Base-by-base conservation (phyloP, 805 yeast species). In the Pichia scutulata region DNA sequence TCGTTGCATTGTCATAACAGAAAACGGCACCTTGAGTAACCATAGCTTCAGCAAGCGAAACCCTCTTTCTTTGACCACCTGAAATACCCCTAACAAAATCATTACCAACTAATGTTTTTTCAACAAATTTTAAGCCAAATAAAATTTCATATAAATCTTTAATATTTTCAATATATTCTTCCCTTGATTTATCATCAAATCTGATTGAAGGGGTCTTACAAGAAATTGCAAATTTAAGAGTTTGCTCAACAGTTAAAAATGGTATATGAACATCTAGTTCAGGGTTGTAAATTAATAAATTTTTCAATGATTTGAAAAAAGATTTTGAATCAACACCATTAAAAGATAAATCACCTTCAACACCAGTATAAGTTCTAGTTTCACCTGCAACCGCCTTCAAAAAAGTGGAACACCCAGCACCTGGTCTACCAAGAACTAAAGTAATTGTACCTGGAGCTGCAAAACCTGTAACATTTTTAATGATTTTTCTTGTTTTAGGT, bases 31-130 rank as follows among this genome's bases (percentile, higher is more conserved):
- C 81, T 48, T 76, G 71, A 60, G 76, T 69, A 30, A 77, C 72
- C 58, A 77, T 72, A 3, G 78, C 84, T 64, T 82, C 87, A 3
- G 83, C 86, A 57, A 82, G 75, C 4, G 86, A 80, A 23, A 81
- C 86, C 69, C 87, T 78, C 67, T 82, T 82, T 58, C 87, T 70
- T 68, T 82, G 85, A 67, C 87, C 87, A 60, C 87, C 87, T 36
- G 86, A 80, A 43, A 82, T 80, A 65, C 87, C 87, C 64, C 86
- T 73, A 18, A 82, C 79, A 50, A 75, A 77, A 62, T 82, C 86
- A 57, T 78, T 75, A 62, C 87, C 87, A 47, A 82, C 86, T 46
- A 79, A 72, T 21, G 88, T 82, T 54, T 78, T 71, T 53, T 75
- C 72, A 13, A 84, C 80, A 62, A 82, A 85, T 43, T 75, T 70